These are phyloP conservation scores for Pyropia yezoensis DNA, from an alignment of 23 red algal genomes.

Conservation along the genomic window DNA sequence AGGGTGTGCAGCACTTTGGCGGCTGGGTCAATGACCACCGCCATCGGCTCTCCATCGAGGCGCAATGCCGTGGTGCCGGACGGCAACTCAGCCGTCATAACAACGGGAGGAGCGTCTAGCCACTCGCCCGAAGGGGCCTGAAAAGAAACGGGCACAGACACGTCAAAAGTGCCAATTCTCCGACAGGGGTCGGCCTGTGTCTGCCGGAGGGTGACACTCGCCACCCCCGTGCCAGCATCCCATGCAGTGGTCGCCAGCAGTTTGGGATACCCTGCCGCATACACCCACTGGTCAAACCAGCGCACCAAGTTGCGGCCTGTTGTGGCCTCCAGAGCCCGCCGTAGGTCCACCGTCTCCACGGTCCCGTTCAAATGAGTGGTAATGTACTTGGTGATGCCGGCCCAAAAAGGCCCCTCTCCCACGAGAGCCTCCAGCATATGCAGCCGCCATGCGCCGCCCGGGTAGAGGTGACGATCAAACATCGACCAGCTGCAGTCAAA, in stretches of 20 bases:
- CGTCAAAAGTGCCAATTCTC: constrained; percentile 41
- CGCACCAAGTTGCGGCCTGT: constrained; percentile 29
- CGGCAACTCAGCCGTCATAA: constrained; percentile 18
- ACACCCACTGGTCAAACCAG: constrained; percentile 75
- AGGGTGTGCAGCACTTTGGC: constrained; percentile 43
- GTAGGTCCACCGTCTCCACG: constrained; percentile 62
- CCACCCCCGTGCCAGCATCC: constrained; percentile 27
- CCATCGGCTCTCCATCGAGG: constrained; percentile 27
- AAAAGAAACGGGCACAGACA: constrained; percentile 37
- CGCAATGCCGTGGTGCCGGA: constrained; percentile 12
- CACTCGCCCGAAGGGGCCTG: constrained; percentile 28
- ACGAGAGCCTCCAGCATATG: constrained; percentile 58
- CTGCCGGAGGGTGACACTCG: constrained; percentile 28
- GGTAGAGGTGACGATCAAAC: constrained; percentile 64
- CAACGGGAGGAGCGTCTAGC: constrained; percentile 18
- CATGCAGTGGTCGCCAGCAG: constrained; percentile 24
- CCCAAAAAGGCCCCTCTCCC: constrained; percentile 49
- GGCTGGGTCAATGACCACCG: constrained; percentile 48
- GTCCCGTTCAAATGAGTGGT: constrained; percentile 30
- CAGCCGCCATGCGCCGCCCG: constrained; percentile 55
- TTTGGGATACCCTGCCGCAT: constrained; percentile 38
- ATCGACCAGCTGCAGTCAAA: constrained; percentile 47
- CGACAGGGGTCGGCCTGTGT: constrained; percentile 25
- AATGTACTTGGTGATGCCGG: constrained; percentile 33
- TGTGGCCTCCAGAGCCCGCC: constrained; percentile 35